Conservation (phyloP, 441 rosid genomes). For the Melastoma candidum region DNA sequence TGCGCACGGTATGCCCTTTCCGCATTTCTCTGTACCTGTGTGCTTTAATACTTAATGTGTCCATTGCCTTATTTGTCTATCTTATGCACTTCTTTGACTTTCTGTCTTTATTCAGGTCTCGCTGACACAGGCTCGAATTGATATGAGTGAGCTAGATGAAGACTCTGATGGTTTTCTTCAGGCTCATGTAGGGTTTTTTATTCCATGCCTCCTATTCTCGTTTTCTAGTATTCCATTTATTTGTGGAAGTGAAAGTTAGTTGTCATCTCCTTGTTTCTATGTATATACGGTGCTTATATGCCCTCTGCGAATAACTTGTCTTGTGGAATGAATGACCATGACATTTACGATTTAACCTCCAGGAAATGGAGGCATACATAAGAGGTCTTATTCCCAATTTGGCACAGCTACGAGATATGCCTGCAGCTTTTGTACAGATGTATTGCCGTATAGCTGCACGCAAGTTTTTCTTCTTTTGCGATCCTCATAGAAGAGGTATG, state of each 20-base stretch:
- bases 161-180: conserved; percentile 99
- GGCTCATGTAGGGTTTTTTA: conserved; percentile 39
- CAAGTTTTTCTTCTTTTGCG: conserved; percentile 99
- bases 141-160: conserved; percentile 98
- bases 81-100: background rate
- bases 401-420: conserved; percentile 96
- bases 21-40: background rate
- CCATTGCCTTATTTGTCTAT: background rate
- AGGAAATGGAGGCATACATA: conserved; percentile 99
- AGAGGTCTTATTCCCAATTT: conserved; percentile 92
- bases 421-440: conserved; percentile 71
- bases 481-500: conserved; percentile 94
- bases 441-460: conserved; percentile 96
- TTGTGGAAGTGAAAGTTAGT: background rate
- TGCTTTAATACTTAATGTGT: background rate
- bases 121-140: conserved; percentile 98
- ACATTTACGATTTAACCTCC: conserved; percentile 18
- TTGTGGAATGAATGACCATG: too few species aligned
- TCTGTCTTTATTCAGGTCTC: conserved; percentile 57
- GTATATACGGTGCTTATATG: too few species aligned
- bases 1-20: conserved; percentile 80
- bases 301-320: too few species aligned
- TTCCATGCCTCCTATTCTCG: background rate
- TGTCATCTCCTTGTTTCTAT: too few species aligned
- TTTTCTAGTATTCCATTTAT: background rate